These are phyloP conservation scores for Leccinum ochraceum DNA, from an alignment of 768 basidiomycete species.

Conservation along the genomic window DNA sequence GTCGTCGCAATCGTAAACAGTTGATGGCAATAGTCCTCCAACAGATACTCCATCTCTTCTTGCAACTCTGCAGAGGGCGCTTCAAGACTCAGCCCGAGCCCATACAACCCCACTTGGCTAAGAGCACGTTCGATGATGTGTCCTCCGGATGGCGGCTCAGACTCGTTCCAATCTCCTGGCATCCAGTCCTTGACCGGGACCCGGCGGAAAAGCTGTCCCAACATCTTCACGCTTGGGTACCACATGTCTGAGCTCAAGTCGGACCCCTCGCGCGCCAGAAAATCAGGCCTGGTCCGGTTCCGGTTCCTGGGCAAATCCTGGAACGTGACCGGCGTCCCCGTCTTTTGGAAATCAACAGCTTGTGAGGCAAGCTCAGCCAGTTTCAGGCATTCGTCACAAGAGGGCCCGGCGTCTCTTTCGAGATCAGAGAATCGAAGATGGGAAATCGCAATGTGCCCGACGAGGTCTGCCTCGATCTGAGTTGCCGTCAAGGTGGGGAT, in stretches of 20 bases:
- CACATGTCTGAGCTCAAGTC: constrained; percentile 24
- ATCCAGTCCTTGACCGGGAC: constrained; percentile 40
- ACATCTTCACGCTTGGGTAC: constrained; percentile 44
- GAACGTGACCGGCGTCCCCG: constrained; percentile 42
- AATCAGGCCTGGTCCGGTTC: constrained; percentile 39
- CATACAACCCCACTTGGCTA: constrained; percentile 23
- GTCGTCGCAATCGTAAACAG: constrained; percentile 36
- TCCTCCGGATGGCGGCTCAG: constrained; percentile 29
- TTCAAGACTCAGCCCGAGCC: constrained; percentile 35
- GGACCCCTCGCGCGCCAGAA: constrained; percentile 43
- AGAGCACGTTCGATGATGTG: constrained; percentile 29
- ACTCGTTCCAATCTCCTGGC: constrained; percentile 23
- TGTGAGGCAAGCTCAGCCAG: constrained; percentile 48
- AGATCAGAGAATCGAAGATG: constrained; percentile 47
- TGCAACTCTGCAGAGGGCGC: constrained; percentile 27
- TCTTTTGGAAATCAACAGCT: constrained; percentile 51
- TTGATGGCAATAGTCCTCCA: constrained; percentile 39
- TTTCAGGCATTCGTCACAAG: constrained; percentile 37
- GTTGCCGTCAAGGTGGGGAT: not conserved
- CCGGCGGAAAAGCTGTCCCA: constrained; percentile 47
- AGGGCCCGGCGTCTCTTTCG: constrained; percentile 26
- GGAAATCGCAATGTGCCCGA: constrained; percentile 43
- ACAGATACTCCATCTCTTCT: constrained; percentile 39
- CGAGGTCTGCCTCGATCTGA: constrained; percentile 40
- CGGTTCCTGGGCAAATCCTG: constrained; percentile 35